These are phyloP conservation scores for Lactifluus rugatus DNA, from an alignment of 768 basidiomycete species.

Conservation along the genomic window DNA sequence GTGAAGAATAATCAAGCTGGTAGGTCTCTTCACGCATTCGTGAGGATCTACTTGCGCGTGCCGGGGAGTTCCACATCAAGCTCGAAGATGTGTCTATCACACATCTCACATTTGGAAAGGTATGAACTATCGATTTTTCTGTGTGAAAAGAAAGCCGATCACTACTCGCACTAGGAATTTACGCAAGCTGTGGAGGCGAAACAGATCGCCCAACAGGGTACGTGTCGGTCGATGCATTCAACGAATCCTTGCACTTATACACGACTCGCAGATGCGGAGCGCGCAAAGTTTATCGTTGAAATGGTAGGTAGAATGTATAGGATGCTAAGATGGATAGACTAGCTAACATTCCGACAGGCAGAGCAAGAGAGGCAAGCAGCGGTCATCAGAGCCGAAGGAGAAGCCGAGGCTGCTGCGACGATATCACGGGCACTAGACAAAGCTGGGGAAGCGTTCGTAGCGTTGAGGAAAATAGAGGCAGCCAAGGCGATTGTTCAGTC, in stretches of 20 bases:
- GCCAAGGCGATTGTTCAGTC: slow-evolving; percentile 94
- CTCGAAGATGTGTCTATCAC: slow-evolving; percentile 98
- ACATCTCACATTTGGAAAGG: slow-evolving; percentile 82
- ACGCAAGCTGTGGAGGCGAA: slow-evolving; percentile 99
- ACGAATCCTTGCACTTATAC: neutral
- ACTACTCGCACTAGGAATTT: slow-evolving; percentile 56
- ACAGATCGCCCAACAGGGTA: slow-evolving; percentile 98
- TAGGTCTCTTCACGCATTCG: slow-evolving; percentile 89
- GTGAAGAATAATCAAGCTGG: neutral
- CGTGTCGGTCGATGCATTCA: slow-evolving; percentile 18
- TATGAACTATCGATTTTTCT: slow-evolving; percentile 23
- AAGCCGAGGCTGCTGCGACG: slow-evolving; percentile 92
- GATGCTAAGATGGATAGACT: neutral
- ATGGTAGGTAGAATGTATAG: slow-evolving; percentile 46
- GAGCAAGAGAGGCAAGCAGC: slow-evolving; percentile 99
- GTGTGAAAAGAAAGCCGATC: slow-evolving; percentile 1
- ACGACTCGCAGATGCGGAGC: slow-evolving; percentile 70
- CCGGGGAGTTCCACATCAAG: slow-evolving; percentile 91
- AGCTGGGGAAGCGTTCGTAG: slow-evolving; percentile 93
- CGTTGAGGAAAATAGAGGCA: slow-evolving; percentile 93
- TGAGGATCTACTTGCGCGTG: slow-evolving; percentile 84
- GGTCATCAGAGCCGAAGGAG: slow-evolving; percentile 96
- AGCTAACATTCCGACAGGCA: slow-evolving; percentile 44
- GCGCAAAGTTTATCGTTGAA: slow-evolving; percentile 98
- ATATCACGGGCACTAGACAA: slow-evolving; percentile 86